phyloP scores from a whole-genome alignment of 345 rosid species.

The Camelina neglecta region DNA sequence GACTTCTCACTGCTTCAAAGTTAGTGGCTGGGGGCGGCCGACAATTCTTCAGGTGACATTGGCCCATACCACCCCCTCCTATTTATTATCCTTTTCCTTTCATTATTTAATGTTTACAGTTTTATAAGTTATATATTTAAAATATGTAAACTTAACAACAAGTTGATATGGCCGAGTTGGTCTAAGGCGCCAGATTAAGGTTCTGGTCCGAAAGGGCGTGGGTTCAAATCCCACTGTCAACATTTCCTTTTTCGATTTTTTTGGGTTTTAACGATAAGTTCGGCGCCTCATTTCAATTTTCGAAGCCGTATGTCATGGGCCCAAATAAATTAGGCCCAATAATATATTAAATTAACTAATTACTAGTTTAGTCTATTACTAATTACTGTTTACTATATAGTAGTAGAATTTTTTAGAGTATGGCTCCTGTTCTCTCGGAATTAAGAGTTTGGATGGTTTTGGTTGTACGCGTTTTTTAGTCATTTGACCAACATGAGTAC shows the following conservation, averaged over 20 bases:
- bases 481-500: neutral
- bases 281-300: neutral
- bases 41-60: constrained; percentile 46
- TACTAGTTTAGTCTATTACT: too few species aligned
- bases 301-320: neutral
- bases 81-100: constrained; percentile 1
- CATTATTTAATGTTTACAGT: neutral
- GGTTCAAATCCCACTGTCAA: constrained; percentile 99
- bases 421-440: neutral
- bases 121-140: too few species aligned
- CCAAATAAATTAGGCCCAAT: neutral
- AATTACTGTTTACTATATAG: too few species aligned
- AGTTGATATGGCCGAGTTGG: constrained; percentile 99
- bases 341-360: too few species aligned
- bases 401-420: too few species aligned
- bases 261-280: neutral
- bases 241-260: constrained; percentile 17
- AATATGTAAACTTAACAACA: neutral
- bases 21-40: constrained; percentile 42
- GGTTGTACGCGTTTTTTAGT: neutral
- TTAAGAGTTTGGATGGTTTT: neutral
- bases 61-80: constrained; percentile 30
- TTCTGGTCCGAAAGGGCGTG: constrained; percentile 99
- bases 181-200: constrained; percentile 99
- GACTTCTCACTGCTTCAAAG: constrained; percentile 32